Base-by-base conservation (phyloP, 139 green algal genomes). In the Coccomyxa sp. region DNA sequence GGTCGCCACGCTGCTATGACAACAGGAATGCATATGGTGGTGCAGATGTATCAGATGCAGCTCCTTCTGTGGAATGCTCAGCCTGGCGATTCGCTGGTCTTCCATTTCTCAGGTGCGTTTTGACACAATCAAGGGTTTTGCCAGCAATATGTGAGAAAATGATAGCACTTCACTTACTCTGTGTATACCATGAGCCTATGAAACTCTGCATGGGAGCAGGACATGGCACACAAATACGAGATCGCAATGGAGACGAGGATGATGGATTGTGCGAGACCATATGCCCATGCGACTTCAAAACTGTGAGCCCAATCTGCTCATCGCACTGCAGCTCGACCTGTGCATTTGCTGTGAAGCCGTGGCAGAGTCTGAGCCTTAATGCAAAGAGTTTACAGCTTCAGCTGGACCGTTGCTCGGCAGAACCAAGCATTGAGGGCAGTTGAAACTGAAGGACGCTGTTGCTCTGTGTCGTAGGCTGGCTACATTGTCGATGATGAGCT, bases 251-350 rank as follows among this genome's bases (percentile, higher is more conserved):
- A 9, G 90, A 97, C 58, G 94, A 97, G 85, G 30, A 81, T 7
- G 93, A 96, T 86, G 93, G 93, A 28, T 86, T 92, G 77, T 94
- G 95, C 79, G 93, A 97, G 81, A 97, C 93, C 32, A 59, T 93
- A 10, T 87, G 83, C 76, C 89, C 88, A 15, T 77, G 84, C 45
- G 88, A 92, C 85, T 91, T 81, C 81, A 83, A 85, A 57, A 66
- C 80, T 80, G 74, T 85, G 0, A 21, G 63, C 63, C 18, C 21
- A 51, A 51, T 51, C 3, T 51, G 38, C 38, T 71, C 63, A 71
- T 15, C 10, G 7, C 9, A 71, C 9, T 71, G 38, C 38, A 51
- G 38, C 38, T 51, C 38, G 38, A 51, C 38, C 38, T 7, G 38
- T 51, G 38, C 38, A 51, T 51, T 51, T 51, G 38, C 38, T 51